Percentiles rank a stretch among this genome's conserved stretches.
Evolutionary conservation across 805 yeast species (phyloP).

Genomic region (Saccharomycopsis babjevae): DNA sequence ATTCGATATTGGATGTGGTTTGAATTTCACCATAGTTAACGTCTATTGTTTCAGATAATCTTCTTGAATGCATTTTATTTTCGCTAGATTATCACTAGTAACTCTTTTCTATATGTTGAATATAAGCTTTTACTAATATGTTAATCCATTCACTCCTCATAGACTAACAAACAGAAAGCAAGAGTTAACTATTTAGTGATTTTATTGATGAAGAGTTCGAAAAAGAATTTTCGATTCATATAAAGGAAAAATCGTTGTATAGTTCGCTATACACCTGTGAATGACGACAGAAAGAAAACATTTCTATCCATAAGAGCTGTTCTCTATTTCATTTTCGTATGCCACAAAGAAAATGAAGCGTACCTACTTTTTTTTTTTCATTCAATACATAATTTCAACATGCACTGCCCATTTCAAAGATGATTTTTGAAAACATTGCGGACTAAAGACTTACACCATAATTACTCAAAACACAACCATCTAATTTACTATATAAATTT

Average conservation of each 20-base stretch:
- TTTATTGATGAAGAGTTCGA: no score
- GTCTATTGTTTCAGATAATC: conserved; percentile 14
- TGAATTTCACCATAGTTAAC: conserved; percentile 13
- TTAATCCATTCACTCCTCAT: no score
- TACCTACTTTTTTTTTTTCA: background rate
- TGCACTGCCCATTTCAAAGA: background rate
- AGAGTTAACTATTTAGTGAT: no score
- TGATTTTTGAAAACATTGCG: no score
- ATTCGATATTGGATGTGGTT: background rate
- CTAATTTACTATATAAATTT: background rate
- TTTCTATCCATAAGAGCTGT: background rate
- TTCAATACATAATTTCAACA: background rate
- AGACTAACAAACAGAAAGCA: no score
- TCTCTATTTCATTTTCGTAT: background rate
- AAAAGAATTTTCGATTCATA: no score
- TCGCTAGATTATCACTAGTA: background rate
- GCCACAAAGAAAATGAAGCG: background rate
- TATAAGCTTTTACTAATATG: no score
- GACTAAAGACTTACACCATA: no score
- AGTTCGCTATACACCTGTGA: no score
- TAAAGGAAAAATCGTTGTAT: no score
- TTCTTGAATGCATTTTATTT: conserved; percentile 9
- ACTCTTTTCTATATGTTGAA: background rate
- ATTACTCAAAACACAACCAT: background rate
- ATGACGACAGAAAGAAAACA: background rate